phyloP scores from a whole-genome alignment of 208 protist species.

The Leishmania lainsoni region DNA sequence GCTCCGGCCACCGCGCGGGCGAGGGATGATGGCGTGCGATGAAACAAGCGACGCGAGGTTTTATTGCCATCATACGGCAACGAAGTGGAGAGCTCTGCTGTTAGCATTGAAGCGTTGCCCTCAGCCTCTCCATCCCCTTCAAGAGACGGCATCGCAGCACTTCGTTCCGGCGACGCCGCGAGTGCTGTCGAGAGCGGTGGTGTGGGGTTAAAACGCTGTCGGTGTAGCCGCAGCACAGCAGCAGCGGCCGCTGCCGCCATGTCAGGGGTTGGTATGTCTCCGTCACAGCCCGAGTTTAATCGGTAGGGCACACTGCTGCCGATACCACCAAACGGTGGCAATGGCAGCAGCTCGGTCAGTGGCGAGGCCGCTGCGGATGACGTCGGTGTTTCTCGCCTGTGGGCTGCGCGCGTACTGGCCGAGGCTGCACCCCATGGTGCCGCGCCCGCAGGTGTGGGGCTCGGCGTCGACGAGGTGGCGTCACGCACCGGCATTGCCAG shows the following conservation, averaged over 20 bases:
- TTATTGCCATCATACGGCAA: background rate
- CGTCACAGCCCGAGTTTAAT: background rate
- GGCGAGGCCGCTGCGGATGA: background rate
- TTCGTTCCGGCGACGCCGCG: background rate
- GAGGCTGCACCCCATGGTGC: too few species aligned
- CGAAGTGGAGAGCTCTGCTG: background rate
- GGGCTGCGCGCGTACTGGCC: too few species aligned
- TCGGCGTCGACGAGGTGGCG: background rate
- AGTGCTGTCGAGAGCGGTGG: background rate
- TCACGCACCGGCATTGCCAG: background rate
- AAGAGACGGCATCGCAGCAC: background rate
- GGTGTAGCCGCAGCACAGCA: slow-evolving; percentile 9
- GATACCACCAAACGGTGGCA: background rate
- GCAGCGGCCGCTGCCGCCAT: slow-evolving; percentile 10
- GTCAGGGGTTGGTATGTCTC: background rate
- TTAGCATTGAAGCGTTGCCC: background rate
- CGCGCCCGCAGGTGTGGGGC: background rate
- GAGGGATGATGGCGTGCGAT: slow-evolving; percentile 11
- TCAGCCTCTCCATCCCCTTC: background rate
- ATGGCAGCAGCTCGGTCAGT: background rate
- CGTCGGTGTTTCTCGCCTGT: background rate
- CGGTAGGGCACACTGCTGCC: background rate
- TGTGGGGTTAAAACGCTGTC: background rate
- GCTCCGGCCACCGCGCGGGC: slow-evolving; percentile 3
- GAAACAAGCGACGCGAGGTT: background rate